Base-by-base conservation (phyloP, 164 flowering plant genomes). In the Taxillus chinensis region DNA sequence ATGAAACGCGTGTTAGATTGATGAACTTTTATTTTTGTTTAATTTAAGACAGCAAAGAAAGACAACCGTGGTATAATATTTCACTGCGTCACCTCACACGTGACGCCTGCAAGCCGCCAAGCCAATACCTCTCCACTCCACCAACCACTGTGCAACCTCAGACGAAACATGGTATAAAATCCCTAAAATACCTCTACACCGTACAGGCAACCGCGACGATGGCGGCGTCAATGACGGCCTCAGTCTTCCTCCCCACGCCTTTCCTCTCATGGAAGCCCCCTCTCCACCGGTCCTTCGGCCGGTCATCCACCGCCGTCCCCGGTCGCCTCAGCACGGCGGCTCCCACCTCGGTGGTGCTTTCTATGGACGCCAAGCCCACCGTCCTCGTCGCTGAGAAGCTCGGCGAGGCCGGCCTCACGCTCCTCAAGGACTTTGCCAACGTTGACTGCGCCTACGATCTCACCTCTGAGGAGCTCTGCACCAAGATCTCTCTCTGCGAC, bases 401-500 rank as follows among this genome's bases (percentile, higher is more conserved):
- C 13, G 96, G 92, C 0, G 75, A 79, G 5, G 96, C 90, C 2
- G 96, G 90, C 2, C 60, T 89, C 4, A 71, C 68, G 3, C 86
- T 90, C 42, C 72, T 90, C 54, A 82, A 80, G 65, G 76, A 67
- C 15, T 86, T 81, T 49, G 92, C 96, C 14, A 87, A 90, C 60
- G 91, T 90, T 3, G 96, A 87, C 61, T 87, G 95, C 69, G 80
- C 92, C 4, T 90, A 87, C 58, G 82, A 86, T 60, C 68, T 90
- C 48, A 78, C 65, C 14, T 86, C 82, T 4, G 95, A 90, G 64
- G 96, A 90, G 78, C 86, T 90, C 40, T 78, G 86, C 72, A 77
- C 96, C 55, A 90, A 90, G 87, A 90, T 90, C 84, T 84, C 96
- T 17, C 87, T 87, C 38, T 90, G 96, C 68, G 96, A 90, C 45